Percentiles rank a stretch among this genome's conserved stretches.
phyloP scores from a whole-genome alignment of 2,329 filamentous ascomycete genomes.

The Zalaria obscura region DNA sequence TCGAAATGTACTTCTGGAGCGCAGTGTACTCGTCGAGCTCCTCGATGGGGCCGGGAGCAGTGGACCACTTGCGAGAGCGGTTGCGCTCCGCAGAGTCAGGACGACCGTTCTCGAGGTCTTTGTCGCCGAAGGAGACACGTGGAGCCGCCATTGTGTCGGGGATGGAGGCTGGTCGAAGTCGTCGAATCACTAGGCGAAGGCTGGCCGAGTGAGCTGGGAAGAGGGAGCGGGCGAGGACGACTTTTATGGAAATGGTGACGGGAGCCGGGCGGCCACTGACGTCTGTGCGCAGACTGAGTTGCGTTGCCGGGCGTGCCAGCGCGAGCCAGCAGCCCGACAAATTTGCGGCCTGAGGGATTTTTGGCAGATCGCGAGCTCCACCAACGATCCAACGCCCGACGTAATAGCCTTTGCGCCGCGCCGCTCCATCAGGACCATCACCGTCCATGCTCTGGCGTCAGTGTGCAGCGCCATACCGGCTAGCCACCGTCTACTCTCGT shows the following conservation, averaged over 20 bases:
- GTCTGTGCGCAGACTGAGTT: conserved; percentile 5
- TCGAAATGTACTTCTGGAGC: conserved; percentile 53
- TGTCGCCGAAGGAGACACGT: conserved; percentile 24
- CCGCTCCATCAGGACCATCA: no score
- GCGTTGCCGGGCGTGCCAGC: conserved; percentile 4
- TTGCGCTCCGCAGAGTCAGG: conserved; percentile 12
- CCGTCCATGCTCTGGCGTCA: neutral
- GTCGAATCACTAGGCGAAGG: neutral
- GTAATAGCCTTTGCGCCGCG: neutral
- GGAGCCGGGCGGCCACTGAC: conserved; percentile 3
- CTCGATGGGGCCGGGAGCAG: conserved; percentile 26
- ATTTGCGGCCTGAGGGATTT: conserved; percentile 7
- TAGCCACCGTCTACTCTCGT: no score
- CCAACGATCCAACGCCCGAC: neutral
- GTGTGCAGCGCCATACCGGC: neutral
- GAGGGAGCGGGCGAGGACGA: neutral
- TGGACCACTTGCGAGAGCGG: conserved; percentile 23
- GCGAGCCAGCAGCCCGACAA: neutral
- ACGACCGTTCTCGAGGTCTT: conserved; percentile 23
- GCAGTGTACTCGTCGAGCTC: conserved; percentile 50
- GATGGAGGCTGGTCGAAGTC: neutral
- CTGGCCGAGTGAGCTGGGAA: neutral
- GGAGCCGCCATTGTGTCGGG: conserved; percentile 19
- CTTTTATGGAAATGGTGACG: neutral
- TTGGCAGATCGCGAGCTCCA: neutral